phyloP scores from a whole-genome alignment of 2,329 filamentous ascomycete genomes.

The Colletotrichum sp. region DNA sequence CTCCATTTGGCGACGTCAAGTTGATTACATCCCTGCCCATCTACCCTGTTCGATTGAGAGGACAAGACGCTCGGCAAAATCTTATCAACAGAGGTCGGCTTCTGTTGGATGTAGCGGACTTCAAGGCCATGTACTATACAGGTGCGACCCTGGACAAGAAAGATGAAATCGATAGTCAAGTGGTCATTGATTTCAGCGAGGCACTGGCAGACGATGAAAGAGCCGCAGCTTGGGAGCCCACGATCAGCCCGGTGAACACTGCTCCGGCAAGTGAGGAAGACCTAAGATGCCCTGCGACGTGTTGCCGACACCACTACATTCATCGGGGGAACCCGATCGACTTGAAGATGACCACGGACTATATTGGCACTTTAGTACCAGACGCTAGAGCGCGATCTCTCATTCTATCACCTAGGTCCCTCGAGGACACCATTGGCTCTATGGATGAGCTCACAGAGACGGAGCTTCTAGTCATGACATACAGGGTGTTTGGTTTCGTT shows the following conservation, averaged over 20 bases:
- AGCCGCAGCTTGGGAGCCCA: background rate
- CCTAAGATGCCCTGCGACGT: too few relatives aligned
- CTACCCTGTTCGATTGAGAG: background rate
- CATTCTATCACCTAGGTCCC: accelerated
- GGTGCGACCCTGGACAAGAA: accelerated
- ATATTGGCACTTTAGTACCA: background rate
- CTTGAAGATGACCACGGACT: background rate
- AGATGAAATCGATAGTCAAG: background rate
- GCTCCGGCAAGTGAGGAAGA: too few relatives aligned
- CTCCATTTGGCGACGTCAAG: background rate
- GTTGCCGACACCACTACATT: too few relatives aligned
- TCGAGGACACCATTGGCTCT: accelerated
- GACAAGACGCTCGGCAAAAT: accelerated
- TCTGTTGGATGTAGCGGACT: background rate
- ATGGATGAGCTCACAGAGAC: background rate
- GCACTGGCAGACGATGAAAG: background rate
- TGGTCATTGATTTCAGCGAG: accelerated
- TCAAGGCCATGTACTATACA: background rate
- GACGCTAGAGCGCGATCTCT: accelerated
- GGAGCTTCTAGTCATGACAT: background rate
- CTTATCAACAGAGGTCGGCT: background rate
- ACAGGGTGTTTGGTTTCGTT: background rate
- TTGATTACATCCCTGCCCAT: accelerated
- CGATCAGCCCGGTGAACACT: accelerated
- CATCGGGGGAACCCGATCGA: too few relatives aligned